Conservation (phyloP, 805 yeast genomes). For the Schizosaccharomyces cryophilus region DNA sequence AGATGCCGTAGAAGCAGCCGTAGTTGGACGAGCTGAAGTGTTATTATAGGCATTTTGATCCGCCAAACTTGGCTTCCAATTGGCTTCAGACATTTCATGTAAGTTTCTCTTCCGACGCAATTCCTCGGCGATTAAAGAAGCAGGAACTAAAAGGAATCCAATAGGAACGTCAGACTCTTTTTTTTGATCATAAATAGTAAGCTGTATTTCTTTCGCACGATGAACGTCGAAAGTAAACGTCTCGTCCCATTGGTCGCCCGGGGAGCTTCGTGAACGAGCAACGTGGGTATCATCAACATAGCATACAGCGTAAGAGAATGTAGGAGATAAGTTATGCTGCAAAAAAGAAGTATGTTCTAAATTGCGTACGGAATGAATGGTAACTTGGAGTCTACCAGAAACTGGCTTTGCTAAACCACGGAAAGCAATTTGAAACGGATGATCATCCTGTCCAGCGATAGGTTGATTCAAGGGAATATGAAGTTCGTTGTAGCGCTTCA, state of each 20-base stretch:
- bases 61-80: not conserved
- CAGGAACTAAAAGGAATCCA: conserved; percentile 86
- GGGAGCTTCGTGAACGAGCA: not conserved
- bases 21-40: not conserved
- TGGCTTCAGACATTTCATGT: not conserved
- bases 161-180: conserved; percentile 60
- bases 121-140: conserved; percentile 14
- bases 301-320: not conserved
- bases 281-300: not conserved
- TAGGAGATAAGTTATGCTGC: not conserved
- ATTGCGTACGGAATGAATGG: not conserved
- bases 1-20: not conserved
- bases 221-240: not conserved
- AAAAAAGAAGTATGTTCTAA: not conserved
- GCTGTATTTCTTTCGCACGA: not conserved
- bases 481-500: not conserved
- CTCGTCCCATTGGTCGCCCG: not conserved
- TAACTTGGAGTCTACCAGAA: not conserved
- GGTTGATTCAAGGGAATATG: not conserved
- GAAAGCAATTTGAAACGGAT: not conserved
- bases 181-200: not conserved
- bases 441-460: conserved; percentile 3
- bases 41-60: not conserved
- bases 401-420: not conserved
- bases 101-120: not conserved